A percentile compares a stretch with the other conserved stretches of the same genome.
These are phyloP conservation scores for Penicillium psychrofluorescens DNA, from an alignment of 495 filamentous ascomycete genomes.

Conservation along the genomic window DNA sequence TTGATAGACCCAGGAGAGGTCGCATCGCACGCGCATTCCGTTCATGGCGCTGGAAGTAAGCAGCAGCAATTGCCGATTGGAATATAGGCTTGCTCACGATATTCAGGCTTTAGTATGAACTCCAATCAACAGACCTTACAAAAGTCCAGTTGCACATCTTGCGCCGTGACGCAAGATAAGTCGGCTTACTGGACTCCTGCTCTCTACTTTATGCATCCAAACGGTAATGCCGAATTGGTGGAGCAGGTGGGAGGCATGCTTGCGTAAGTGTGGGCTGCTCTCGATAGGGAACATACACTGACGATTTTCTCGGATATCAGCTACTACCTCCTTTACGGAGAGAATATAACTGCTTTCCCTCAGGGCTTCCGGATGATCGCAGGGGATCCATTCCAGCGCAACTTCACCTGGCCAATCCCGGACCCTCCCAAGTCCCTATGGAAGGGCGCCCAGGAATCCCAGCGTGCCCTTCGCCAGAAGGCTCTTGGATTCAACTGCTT, in stretches of 20 bases:
- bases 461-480: conserved; percentile 65
- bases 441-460: conserved; percentile 49
- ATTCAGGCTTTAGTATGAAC: conserved; percentile 41
- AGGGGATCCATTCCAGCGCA: conserved; percentile 60
- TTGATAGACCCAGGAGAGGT: conserved; percentile 39
- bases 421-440: conserved; percentile 71
- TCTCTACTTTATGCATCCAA: conserved; percentile 47
- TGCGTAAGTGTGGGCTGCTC: conserved; percentile 28
- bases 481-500: conserved; percentile 91
- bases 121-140: conserved; percentile 34
- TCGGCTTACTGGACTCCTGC: conserved; percentile 60
- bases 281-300: not conserved
- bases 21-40: conserved; percentile 41
- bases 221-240: conserved; percentile 50
- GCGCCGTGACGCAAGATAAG: conserved; percentile 50
- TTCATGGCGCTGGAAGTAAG: conserved; percentile 51
- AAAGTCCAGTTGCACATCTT: conserved; percentile 47
- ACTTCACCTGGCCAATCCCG: conserved; percentile 61
- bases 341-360: conserved; percentile 70
- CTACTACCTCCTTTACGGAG: conserved; percentile 66
- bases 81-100: not conserved
- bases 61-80: conserved; percentile 4
- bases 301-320: conserved; percentile 20
- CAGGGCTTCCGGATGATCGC: conserved; percentile 78
- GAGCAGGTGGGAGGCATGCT: conserved; percentile 51